Evolutionary conservation across 2,329 filamentous ascomycete genomes (phyloP).

Genomic region (Beauveria pseudobassiana): DNA sequence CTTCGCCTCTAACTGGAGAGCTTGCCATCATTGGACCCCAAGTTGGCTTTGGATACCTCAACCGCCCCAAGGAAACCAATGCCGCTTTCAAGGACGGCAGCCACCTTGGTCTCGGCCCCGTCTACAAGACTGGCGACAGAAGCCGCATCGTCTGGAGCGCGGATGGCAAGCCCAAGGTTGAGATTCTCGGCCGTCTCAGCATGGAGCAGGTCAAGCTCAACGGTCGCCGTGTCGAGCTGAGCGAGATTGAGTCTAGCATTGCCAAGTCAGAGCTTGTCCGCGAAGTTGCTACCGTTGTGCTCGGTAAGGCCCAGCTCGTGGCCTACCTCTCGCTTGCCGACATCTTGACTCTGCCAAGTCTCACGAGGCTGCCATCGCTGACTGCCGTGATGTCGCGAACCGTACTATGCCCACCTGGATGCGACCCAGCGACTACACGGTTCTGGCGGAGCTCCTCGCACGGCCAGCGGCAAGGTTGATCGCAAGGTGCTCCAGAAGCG

Average conservation of each 20-base stretch:
- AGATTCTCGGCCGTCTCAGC: constrained; percentile 8
- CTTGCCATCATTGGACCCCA: constrained; percentile 21
- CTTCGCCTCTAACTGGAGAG: constrained; percentile 6
- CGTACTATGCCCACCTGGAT: constrained; percentile 10
- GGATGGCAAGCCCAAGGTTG: constrained; percentile 10
- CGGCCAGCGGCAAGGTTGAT: constrained; percentile 12
- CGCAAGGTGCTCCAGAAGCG: constrained; percentile 9
- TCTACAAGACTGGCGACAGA: constrained; percentile 9
- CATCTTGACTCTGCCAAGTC: background rate
- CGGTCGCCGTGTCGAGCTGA: constrained; percentile 10
- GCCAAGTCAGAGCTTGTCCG: constrained; percentile 13
- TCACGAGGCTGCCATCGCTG: background rate
- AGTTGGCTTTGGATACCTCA: constrained; percentile 12
- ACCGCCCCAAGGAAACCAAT: constrained; percentile 10
- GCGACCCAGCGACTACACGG: constrained; percentile 7
- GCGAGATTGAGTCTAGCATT: constrained; percentile 9
- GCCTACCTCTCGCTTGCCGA: constrained; percentile 8
- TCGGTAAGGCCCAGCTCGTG: constrained; percentile 25
- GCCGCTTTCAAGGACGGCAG: constrained; percentile 7
- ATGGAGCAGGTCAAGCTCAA: constrained; percentile 13
- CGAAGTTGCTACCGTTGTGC: constrained; percentile 35
- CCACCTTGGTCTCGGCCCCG: constrained; percentile 30
- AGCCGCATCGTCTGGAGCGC: constrained; percentile 7
- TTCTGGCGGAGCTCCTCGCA: constrained; percentile 9
- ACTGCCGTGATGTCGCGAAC: constrained; percentile 9